Base-by-base conservation (phyloP, 1,284 basidiomycete species). In the Apiotrichum mycotoxinovorans region DNA sequence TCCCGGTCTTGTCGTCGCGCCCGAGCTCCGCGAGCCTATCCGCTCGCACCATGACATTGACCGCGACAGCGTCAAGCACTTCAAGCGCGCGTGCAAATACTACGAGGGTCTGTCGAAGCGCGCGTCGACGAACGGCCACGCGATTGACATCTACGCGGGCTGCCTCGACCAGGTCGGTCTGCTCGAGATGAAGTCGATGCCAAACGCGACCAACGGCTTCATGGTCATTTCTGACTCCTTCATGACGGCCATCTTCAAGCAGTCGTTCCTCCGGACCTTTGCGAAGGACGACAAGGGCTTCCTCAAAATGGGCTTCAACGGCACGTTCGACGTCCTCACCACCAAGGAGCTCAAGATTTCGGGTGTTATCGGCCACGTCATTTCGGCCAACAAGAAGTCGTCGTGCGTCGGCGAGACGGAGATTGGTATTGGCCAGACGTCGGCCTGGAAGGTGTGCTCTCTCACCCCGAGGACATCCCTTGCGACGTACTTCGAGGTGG, bases 1-100 rank as follows among this genome's bases (percentile, higher is more conserved):
- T 3, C 95, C 95, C 0, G 96, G 96, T 34, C 87, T 95, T 84
- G 95, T 98, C 40, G 96, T 98, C 57, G 88, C 84, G 75, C 91
- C 92, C 67, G 95, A 98, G 79, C 82, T 98, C 48, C 90, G 92
- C 76, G 95, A 99, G 75, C 92, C 95, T 2, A 98, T 99, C 66
- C 88, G 96, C 57, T 98, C 94, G 3, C 96, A 99, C 78, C 95
- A 98, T 80, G 95, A 99, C 75, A 98, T 98, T 71, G 96, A 99
- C 73, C 84, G 93, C 51, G 96, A 99, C 78, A 90, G 87, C 67
- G 94, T 90, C 50, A 98, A 96, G 79, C 94, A 98, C 77, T 98
- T 88, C 80, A 98, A 98, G 82, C 88, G 93, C 52, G 93, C 96
- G 23, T 85, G 85, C 67, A 98, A 98, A 85, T 98, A 94, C 79